Conservation (phyloP, 257 asterid species). For the Nicotiana paniculata region DNA sequence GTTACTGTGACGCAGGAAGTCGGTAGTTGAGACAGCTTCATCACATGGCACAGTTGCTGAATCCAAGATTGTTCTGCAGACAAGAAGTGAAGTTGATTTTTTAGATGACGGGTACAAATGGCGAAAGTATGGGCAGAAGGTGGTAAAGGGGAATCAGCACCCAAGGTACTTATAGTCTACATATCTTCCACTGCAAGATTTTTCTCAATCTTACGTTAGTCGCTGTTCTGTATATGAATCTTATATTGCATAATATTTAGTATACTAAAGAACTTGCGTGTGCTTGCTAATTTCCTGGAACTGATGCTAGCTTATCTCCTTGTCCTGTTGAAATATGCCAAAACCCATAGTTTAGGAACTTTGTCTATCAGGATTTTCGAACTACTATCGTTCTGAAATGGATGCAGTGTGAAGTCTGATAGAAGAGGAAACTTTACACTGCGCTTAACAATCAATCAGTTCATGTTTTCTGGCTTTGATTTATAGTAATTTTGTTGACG, state of each 20-base stretch:
- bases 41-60: conserved; percentile 68
- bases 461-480: not conserved
- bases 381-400: not conserved
- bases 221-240: not conserved
- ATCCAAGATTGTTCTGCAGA: conserved; percentile 84
- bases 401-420: not conserved
- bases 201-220: not conserved
- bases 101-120: conserved; percentile 91
- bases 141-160: conserved; percentile 82
- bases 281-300: not conserved
- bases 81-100: conserved; percentile 91
- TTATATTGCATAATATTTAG: not conserved
- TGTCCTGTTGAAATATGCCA: not conserved
- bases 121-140: conserved; percentile 95
- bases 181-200: not conserved
- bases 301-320: not conserved
- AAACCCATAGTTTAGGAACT: not conserved
- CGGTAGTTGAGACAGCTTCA: conserved; percentile 38
- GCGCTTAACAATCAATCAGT: not conserved
- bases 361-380: not conserved
- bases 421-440: not conserved
- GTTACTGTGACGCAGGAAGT: conserved; percentile 33
- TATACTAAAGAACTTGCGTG: not conserved
- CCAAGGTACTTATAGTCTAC: conserved; percentile 53
- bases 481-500: not conserved